Conservation (phyloP, 495 filamentous ascomycete genomes). For the Daldinia concentrica region DNA sequence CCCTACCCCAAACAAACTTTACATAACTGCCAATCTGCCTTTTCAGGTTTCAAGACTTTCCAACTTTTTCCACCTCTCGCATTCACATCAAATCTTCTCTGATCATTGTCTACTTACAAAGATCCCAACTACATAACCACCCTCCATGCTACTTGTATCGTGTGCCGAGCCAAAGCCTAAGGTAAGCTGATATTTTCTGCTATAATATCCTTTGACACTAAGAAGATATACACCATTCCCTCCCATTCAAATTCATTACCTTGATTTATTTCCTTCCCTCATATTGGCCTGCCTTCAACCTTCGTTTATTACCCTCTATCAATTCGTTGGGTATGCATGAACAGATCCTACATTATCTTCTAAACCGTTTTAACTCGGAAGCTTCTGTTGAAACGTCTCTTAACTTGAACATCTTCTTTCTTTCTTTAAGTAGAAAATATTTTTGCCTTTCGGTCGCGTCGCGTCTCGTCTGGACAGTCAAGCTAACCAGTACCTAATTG, state of each 20-base stretch:
- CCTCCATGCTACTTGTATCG: background rate
- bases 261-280: no score
- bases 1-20: no score
- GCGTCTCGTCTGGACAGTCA: background rate
- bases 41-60: background rate
- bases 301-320: background rate
- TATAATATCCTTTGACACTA: background rate
- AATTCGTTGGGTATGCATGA: background rate
- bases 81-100: background rate
- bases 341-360: background rate
- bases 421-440: no score
- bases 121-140: background rate
- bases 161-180: background rate
- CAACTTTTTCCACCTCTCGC: background rate
- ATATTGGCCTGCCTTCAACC: no score
- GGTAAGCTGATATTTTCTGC: background rate
- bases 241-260: no score
- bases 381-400: background rate
- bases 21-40: no score
- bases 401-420: no score
- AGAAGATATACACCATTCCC: background rate
- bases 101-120: background rate
- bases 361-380: background rate
- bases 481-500: background rate
- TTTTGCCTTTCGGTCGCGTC: background rate